Evolutionary conservation across 345 rosid species (phyloP).

Genomic region (Gossypium thurberi): DNA sequence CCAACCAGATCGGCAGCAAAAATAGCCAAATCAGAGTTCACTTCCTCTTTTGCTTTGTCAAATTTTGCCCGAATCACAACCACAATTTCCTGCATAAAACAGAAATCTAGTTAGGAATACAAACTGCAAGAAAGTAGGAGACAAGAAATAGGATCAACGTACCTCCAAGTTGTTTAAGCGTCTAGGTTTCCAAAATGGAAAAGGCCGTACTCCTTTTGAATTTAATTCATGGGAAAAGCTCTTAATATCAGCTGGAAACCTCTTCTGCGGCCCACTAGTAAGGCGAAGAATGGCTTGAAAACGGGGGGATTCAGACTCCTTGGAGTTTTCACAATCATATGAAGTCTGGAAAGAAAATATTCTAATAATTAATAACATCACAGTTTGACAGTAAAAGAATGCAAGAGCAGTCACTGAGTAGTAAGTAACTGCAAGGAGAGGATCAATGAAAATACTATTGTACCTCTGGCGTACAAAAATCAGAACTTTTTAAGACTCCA

Average conservation of each 20-base stretch:
- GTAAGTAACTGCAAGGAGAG: conserved; percentile 17
- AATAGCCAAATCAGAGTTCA: conserved; percentile 92
- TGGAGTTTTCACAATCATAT: conserved; percentile 66
- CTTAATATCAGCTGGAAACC: conserved; percentile 92
- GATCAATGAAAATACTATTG: conserved; percentile 11
- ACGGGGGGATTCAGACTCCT: conserved; percentile 99
- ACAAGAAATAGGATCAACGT: conserved; percentile 9
- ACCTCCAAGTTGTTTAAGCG: conserved; percentile 89
- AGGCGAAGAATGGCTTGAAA: conserved; percentile 94
- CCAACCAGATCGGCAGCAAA: conserved; percentile 99
- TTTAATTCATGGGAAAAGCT: conserved; percentile 99
- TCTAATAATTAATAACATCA: background rate
- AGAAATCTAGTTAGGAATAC: conserved; percentile 17
- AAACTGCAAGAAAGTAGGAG: conserved; percentile 6
- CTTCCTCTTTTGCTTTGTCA: conserved; percentile 99
- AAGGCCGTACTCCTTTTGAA: conserved; percentile 96
- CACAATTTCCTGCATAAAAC: conserved; percentile 61
- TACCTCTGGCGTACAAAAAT: conserved; percentile 93
- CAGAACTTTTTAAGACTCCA: conserved; percentile 69
- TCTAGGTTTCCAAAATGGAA: conserved; percentile 93
- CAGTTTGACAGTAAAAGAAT: background rate
- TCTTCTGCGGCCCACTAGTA: conserved; percentile 93
- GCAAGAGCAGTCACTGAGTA: background rate
- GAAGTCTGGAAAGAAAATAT: conserved; percentile 40
- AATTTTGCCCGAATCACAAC: conserved; percentile 79